Evolutionary conservation across 2,329 filamentous ascomycete genomes (phyloP), one percentile per base, ranked within the genome.

Genomic region (Colletotrichum zoysiae): DNA sequence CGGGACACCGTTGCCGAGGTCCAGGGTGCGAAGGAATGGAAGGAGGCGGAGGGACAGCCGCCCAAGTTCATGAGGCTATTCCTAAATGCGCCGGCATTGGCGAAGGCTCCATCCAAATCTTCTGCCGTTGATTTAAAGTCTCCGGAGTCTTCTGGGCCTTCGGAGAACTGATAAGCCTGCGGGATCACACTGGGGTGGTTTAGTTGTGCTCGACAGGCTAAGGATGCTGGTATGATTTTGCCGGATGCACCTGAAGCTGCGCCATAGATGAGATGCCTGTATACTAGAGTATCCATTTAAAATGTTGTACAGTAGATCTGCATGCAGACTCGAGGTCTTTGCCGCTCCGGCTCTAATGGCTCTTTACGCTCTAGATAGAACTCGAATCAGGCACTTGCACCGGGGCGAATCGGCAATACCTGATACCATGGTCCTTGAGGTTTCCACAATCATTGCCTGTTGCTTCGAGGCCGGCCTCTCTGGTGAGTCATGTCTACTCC

Each of bases 21-120:
- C 18, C 67, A 77, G 18, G 82, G 81, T 0, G 84, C 80, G 67
- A 85, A 78, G 75, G 85, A 88, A 80, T 78, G 76, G 62, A 86
- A 85, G 78, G 73, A 74, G 5, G 78, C 83, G 73, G 82, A 86
- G 38, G 88, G 87, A 20, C 78, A 81, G 62, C 35, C 87, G 8
- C 83, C 84, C 5, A 80, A 78, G 55, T 82, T 83, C 74, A 81
- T 84, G 74, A 83, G 80, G 71, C 65, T 89, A 74, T 82, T 79
- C 73, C 78, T 85, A 30, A 84, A 87, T 75, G 79, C 79, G 1
- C 51, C 57, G 12, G 2, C 51, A 60, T 3, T 33, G 33, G 33
- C n/a, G 9, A 50, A 62, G n/a, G 46, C 46, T 4, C n/a, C 46
- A 5, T 23, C 23, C 26, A 46, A n/a, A 26, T 35, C 16, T 26